Evolutionary conservation across 345 rosid genomes (phyloP), one percentile per base, ranked within the genome.

Genomic region (Erysimum cheiranthoides): DNA sequence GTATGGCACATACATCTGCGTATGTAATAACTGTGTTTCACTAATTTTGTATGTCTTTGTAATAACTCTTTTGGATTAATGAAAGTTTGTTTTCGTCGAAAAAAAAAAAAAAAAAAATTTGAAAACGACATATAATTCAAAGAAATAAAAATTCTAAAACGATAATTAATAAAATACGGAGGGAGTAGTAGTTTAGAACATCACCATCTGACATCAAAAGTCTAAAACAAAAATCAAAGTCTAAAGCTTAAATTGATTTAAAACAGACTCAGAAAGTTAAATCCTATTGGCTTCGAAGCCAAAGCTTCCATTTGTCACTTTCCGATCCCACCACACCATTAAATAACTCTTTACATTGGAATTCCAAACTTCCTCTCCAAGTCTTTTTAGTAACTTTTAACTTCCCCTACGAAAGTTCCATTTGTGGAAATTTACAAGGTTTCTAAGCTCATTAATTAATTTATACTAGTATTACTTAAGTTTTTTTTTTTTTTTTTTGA

Each of bases 331-430:
- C 65, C 66, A 70, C 30, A 40, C 30, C 18, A 35, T 21, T 16
- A 16, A 52, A 42, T 16, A 39, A 28, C 17, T 39, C 3, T 62
- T 62, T 30, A 31, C 64, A 27, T 8, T 28, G 0, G 8, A 74
- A 56, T 13, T 47, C 34, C 8, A 58, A 25, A 46, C 73, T 66
- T 58, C 9, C 27, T 67, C 43, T 47, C 53, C 68, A 58, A 58
- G 43, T 43, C 31, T 8, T 25, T 27, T 34, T 31, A n/a, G n/a
- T n/a, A n/a, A 5, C n/a, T 32, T 49, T 51, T 16, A 28, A 32
- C 28, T 35, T 63, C 52, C 5, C 16, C 62, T 4, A 53, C 63
- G 3, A 73, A 35, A 39, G 21, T 43, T 73, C 54, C 56, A 70
- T 6, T 43, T 17, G 25, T 6, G 32, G 18, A 27, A 68, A 40